These are phyloP conservation scores for Sphaerobolus stellatus DNA, from an alignment of 1,284 basidiomycete species.

Conservation along the genomic window DNA sequence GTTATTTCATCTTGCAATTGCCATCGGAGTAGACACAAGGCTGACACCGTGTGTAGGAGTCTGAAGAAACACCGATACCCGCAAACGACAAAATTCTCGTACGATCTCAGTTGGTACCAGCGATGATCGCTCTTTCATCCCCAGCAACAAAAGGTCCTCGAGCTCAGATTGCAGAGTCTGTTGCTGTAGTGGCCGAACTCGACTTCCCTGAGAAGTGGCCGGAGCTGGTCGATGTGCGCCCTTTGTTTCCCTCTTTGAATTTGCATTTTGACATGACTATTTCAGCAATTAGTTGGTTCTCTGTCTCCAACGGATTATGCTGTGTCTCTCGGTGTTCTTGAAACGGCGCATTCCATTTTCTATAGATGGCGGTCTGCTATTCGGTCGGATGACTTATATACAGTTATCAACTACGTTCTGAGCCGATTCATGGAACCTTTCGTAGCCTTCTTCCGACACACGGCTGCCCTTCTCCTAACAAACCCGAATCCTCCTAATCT, in stretches of 20 bases:
- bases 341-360: constrained; percentile 96
- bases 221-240: constrained; percentile 78
- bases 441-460: constrained; percentile 77
- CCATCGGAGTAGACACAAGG: constrained; percentile 4
- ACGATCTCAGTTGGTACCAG: constrained; percentile 71
- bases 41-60: constrained; percentile 16
- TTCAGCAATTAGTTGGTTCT: constrained; percentile 80
- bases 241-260: not conserved
- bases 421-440: constrained; percentile 82
- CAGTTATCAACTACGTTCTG: constrained; percentile 92
- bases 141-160: constrained; percentile 66
- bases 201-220: constrained; percentile 89
- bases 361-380: constrained; percentile 89
- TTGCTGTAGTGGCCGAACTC: constrained; percentile 81
- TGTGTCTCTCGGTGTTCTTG: constrained; percentile 85
- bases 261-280: not conserved
- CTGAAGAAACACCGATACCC: constrained; percentile 65
- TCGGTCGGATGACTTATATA: constrained; percentile 84
- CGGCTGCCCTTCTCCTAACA: constrained; percentile 50
- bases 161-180: constrained; percentile 85
- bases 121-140: constrained; percentile 76
- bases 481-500: constrained; percentile 42
- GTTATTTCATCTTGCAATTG: constrained; percentile 7
- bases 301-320: constrained; percentile 79
- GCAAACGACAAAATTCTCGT: constrained; percentile 69